Evolutionary conservation across 2,329 filamentous ascomycete genomes (phyloP).

Genomic region (Dryadomyces quercivorus): DNA sequence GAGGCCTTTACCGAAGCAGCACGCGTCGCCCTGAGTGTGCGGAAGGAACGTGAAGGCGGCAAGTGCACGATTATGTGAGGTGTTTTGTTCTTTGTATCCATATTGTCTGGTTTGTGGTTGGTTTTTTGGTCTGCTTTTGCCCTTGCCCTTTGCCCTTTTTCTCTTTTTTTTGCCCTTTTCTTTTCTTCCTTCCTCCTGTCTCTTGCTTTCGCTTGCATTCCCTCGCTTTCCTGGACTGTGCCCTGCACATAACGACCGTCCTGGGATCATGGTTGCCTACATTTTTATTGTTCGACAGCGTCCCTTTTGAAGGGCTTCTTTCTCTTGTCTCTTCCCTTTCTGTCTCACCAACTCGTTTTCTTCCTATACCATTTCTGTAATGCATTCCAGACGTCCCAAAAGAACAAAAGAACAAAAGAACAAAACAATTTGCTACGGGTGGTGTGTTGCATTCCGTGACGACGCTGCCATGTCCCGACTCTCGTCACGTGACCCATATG

Average conservation of each 20-base stretch:
- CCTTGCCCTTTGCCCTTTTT: background rate
- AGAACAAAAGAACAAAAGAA: background rate
- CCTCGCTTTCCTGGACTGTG: background rate
- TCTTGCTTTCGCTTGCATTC: background rate
- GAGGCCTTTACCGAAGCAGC: constrained; percentile 98
- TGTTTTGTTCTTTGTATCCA: too few species aligned
- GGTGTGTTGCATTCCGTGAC: background rate
- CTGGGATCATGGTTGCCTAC: background rate
- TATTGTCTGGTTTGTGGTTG: background rate
- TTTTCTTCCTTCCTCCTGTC: background rate
- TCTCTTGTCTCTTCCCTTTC: background rate
- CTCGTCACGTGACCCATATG: background rate
- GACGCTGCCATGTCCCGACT: too few species aligned
- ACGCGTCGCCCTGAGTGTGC: constrained; percentile 72
- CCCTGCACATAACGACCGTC: background rate
- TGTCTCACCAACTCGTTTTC: background rate
- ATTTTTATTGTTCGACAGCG: background rate
- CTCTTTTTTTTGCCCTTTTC: background rate
- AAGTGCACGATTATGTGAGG: constrained; percentile 48
- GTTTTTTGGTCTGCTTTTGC: background rate
- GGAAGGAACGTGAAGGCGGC: constrained; percentile 49
- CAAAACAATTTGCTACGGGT: background rate
- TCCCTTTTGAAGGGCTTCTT: background rate
- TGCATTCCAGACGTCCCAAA: background rate
- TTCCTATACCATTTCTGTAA: background rate